Base-by-base conservation (phyloP, 108 stramenopile genomes). In the Nitzschia inconspicua region DNA sequence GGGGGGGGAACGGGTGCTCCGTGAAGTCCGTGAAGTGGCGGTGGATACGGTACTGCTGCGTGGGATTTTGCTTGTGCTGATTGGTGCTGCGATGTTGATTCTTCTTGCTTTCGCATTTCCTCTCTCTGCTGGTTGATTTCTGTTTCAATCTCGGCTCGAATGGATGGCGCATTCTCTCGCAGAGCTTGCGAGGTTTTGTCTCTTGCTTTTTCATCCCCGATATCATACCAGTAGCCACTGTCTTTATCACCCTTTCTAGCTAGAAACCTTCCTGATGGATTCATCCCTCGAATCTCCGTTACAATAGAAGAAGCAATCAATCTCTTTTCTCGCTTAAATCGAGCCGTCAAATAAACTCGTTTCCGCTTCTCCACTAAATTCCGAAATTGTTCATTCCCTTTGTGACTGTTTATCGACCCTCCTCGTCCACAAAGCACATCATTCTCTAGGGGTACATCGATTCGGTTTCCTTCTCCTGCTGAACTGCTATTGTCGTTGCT, bases 121-220 rank as follows among this genome's bases (percentile, higher is more conserved):
- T 50, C 69, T 13, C 66, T 66, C 30, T 82, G 80, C 26, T 73
- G 52, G 46, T 73, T 76, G 46, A 82, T 82, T 42, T 82, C 80
- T 10, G 75, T 77, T 26, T 76, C 80, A 35, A 82, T 82, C 47
- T 77, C 76, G 7, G 75, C 85, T 26, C 90, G 73, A 29, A 91
- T 83, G 31, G 83, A 70, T 10, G 89, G 89, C 28, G 86, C 86
- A 29, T 85, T 85, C 37, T 93, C 92, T 27, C 91, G 61, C n/a
- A 93, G 64, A 4, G 88, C 88, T 60, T 93, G 91, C 20, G 69
- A 72, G 8, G 88, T 88, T 70, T 93, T 93, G 51, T 93, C 88
- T 14, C 92, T 32, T n/a, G 88, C 92, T 64, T 86, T 86, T 58
- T 87, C 86, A 47, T 89, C 88, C 5, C 84, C 84, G 43, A 89